Percentiles rank a stretch among this genome's conserved stretches.
Conservation (phyloP, 2,329 filamentous ascomycete genomes). For the Aspergillus thermomutatus region DNA sequence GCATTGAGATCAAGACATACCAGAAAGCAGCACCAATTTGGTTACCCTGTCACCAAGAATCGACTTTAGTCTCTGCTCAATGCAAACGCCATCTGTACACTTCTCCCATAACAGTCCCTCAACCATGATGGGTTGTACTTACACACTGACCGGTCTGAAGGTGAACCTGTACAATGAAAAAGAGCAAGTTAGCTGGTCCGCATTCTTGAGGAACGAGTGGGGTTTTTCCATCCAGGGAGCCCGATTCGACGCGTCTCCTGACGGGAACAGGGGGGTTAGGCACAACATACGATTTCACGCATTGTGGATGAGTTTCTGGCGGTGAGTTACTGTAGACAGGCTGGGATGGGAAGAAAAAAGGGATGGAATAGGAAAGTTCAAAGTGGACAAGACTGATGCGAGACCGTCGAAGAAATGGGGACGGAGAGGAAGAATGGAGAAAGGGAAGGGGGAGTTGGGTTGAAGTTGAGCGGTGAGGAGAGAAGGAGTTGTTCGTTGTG, state of each 20-base stretch:
- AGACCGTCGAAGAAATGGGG: slow-evolving; percentile 19
- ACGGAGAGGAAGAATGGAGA: slow-evolving; percentile 17
- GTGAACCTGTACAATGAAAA: slow-evolving; percentile 68
- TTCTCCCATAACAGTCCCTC: not conserved
- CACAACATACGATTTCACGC: slow-evolving; percentile 64
- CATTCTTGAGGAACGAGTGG: slow-evolving; percentile 27
- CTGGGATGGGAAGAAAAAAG: not conserved
- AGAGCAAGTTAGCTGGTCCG: slow-evolving; percentile 32
- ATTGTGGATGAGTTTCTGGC: slow-evolving; percentile 49
- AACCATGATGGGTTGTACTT: slow-evolving; percentile 42
- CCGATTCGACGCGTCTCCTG: slow-evolving; percentile 30
- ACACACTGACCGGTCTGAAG: slow-evolving; percentile 99
- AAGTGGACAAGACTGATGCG: slow-evolving; percentile 14
- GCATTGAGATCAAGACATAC: slow-evolving; percentile 46
- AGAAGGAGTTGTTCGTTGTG: not conserved
- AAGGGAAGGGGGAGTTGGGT: not conserved
- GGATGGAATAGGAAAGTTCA: not conserved
- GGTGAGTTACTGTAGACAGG: slow-evolving; percentile 1
- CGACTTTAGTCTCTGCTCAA: slow-evolving; percentile 15
- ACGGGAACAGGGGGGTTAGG: slow-evolving; percentile 3
- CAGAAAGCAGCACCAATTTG: slow-evolving; percentile 99
- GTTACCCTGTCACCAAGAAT: slow-evolving; percentile 70
- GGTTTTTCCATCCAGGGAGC: slow-evolving; percentile 27
- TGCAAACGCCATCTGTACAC: not conserved
- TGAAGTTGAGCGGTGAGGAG: not conserved